Conservation (phyloP, 768 basidiomycete species). For the Asterophora lycoperdoides region DNA sequence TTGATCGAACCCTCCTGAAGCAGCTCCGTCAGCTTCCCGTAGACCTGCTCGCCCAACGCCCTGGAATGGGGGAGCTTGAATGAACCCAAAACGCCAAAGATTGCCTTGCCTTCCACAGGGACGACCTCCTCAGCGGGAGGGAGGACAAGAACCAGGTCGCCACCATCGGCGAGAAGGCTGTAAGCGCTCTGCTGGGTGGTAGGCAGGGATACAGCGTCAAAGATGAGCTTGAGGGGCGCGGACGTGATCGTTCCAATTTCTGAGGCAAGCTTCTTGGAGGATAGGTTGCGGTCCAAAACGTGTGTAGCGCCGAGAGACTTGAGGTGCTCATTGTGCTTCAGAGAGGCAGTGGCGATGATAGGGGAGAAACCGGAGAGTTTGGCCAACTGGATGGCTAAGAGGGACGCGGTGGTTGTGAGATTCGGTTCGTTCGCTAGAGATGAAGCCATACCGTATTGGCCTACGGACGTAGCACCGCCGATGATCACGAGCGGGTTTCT, state of each 20-base stretch:
- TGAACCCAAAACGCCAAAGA: slow-evolving; percentile 2
- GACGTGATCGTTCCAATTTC: slow-evolving; percentile 19
- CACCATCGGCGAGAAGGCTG: slow-evolving; percentile 33
- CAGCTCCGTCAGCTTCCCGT: slow-evolving; percentile 9
- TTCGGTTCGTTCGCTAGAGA: not conserved
- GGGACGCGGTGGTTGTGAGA: not conserved
- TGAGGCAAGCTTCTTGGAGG: not conserved
- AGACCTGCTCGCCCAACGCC: slow-evolving; percentile 5
- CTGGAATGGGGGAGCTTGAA: slow-evolving; percentile 7
- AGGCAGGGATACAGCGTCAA: slow-evolving; percentile 29
- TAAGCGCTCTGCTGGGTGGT: slow-evolving; percentile 37
- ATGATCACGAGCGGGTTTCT: slow-evolving; percentile 32
- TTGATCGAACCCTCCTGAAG: slow-evolving; percentile 20
- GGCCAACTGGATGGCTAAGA: slow-evolving; percentile 27
- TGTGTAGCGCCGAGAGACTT: slow-evolving; percentile 34
- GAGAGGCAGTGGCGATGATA: slow-evolving; percentile 32
- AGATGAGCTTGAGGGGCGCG: slow-evolving; percentile 19
- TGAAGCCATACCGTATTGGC: slow-evolving; percentile 28
- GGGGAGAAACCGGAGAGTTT: slow-evolving; percentile 33
- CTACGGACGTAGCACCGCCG: slow-evolving; percentile 33
- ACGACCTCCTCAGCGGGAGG: slow-evolving; percentile 18
- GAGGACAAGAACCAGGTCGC: slow-evolving; percentile 25
- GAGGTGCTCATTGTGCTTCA: slow-evolving; percentile 20
- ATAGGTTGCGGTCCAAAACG: slow-evolving; percentile 24
- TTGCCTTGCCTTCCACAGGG: slow-evolving; percentile 7